These are phyloP conservation scores for Chrysoporthe cubensis DNA, from an alignment of 2,329 filamentous ascomycete genomes.

Conservation along the genomic window DNA sequence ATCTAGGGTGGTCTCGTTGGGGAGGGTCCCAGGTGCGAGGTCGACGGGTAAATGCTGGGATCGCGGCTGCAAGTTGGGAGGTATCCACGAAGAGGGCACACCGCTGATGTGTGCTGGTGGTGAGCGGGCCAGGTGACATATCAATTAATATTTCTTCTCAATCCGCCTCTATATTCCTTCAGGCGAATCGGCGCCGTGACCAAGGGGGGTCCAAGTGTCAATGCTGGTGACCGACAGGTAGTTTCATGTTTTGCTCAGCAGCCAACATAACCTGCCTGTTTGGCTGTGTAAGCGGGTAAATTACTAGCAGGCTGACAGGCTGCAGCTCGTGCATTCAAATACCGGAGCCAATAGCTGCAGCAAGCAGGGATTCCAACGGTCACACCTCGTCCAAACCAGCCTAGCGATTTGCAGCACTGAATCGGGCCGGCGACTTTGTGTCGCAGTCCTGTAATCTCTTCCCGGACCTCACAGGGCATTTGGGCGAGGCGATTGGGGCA, in stretches of 20 bases:
- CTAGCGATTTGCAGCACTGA: neutral
- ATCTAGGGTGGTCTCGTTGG: no score
- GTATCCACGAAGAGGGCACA: neutral
- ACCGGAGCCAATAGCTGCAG: conserved; percentile 2
- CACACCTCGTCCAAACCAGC: neutral
- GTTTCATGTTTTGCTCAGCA: conserved; percentile 5
- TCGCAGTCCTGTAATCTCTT: neutral
- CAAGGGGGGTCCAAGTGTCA: neutral
- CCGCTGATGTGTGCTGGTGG: neutral
- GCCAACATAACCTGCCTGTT: neutral
- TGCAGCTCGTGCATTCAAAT: neutral
- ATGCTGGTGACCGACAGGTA: neutral
- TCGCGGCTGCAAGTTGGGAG: neutral
- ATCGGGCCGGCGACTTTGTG: conserved; percentile 4
- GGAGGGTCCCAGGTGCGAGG: neutral
- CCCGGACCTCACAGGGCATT: neutral
- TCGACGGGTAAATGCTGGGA: neutral
- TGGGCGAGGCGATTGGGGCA: neutral
- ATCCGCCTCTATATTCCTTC: neutral
- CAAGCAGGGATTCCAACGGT: neutral
- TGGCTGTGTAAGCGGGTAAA: conserved; percentile 4
- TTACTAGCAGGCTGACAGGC: conserved; percentile 2
- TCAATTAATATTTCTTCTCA: neutral
- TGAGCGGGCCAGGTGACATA: neutral
- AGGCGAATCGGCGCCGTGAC: neutral